phyloP scores from a whole-genome alignment of 2,329 filamentous ascomycete genomes.

The Dothiorella sarmentorum region DNA sequence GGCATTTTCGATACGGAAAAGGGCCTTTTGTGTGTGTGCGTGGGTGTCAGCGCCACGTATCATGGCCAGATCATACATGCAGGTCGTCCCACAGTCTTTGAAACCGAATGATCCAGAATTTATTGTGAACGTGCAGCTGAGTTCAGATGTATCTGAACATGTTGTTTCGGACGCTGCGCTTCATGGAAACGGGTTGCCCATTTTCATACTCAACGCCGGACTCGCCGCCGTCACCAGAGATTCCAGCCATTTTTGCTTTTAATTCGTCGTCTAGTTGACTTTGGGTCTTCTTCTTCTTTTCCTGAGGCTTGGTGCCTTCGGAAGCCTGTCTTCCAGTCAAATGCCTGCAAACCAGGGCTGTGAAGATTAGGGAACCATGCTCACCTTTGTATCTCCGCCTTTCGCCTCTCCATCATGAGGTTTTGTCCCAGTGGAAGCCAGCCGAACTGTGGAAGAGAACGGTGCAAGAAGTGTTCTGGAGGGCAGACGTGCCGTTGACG shows the following conservation, averaged over 20 bases:
- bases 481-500: not conserved
- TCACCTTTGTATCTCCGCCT: not conserved
- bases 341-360: not conserved
- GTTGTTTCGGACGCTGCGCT: constrained; percentile 69
- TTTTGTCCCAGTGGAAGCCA: not conserved
- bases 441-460: not conserved
- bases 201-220: constrained; percentile 73
- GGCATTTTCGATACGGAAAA: not conserved
- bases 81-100: no score
- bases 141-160: constrained; percentile 69
- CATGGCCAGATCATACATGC: no score
- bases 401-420: not conserved
- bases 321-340: not conserved
- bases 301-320: not conserved
- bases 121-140: no score
- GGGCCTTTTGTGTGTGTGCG: not conserved
- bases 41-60: no score
- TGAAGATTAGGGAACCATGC: not conserved
- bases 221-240: constrained; percentile 67
- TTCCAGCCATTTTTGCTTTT: constrained; percentile 60
- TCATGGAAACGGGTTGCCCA: constrained; percentile 68
- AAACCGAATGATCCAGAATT: no score
- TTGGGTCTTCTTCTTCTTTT: constrained; percentile 28
- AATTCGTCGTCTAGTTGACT: constrained; percentile 66
- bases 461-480: not conserved